Evolutionary conservation across 2,329 filamentous ascomycete species (phyloP), one percentile per base, ranked within the genome.

Genomic region (Fusarium sp.): DNA sequence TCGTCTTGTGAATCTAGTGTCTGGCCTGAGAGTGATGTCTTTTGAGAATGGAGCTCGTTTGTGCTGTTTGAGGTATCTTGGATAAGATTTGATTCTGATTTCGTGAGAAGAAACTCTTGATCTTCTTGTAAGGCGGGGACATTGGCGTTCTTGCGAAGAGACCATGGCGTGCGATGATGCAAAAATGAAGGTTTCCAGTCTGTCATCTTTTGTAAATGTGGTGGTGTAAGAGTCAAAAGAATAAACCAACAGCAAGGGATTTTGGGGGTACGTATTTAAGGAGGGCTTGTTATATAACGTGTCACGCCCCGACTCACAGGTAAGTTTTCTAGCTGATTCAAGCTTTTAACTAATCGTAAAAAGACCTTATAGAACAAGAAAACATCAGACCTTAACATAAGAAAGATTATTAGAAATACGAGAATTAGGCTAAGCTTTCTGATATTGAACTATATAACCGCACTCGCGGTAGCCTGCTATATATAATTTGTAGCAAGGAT

Each of bases 241-340:
- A 35, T 35, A 8, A 16, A 16, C 0, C 1, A 4, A 35, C 33
- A 0, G 7, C 7, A 35, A 35, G 0, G 33, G 7, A 35, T 35
- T 4, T 3, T 35, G 33, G 33, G 33, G 28, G 6, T 30, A 6
- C 9, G 9, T 9, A 30, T 30, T 6, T 30, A 30, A 30, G 28
- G 28, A 30, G 28, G 9, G 28, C 9, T 6, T 30, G 9, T 30
- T 30, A 9, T 9, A 30, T 30, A 9, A 30, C 28, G 28, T 30
- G 28, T 30, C 14, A 33, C 31, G 14, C 31, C 6, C 6, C 14
- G 14, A 15, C 31, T 33, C 31, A 13, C 14, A 7, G 14, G 14
- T 16, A 35, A 16, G 33, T 16, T 35, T 8, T 9, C 14, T 35
- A 15, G n/a, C n/a, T n/a, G n/a, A n/a, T n/a, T n/a, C n/a, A n/a